These are phyloP conservation scores for Triangularia verruculosa DNA, from an alignment of 2,329 filamentous ascomycete species.

Conservation along the genomic window DNA sequence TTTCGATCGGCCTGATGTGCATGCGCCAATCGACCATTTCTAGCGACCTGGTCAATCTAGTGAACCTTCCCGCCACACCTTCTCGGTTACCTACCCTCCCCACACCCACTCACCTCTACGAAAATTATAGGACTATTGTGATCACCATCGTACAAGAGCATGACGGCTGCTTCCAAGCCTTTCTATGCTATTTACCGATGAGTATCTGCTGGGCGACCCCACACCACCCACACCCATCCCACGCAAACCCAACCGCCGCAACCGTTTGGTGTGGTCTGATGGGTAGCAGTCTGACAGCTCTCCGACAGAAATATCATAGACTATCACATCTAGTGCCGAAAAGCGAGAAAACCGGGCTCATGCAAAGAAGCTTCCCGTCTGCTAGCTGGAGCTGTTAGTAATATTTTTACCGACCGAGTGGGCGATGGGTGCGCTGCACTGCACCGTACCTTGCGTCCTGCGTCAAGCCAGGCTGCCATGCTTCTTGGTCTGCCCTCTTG, in stretches of 20 bases:
- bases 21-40: background rate
- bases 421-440: background rate
- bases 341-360: background rate
- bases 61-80: background rate
- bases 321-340: background rate
- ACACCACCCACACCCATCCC: background rate
- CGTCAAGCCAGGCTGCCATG: background rate
- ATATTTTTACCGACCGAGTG: background rate
- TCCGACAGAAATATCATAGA: slow-evolving; percentile 1
- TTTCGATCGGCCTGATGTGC: background rate
- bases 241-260: background rate
- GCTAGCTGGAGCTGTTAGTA: background rate
- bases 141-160: background rate
- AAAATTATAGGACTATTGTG: background rate
- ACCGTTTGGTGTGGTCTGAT: background rate
- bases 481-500: background rate
- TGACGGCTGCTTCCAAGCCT: background rate
- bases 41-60: background rate
- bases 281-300: background rate
- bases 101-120: background rate
- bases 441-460: background rate
- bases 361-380: background rate
- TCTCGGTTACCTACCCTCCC: background rate
- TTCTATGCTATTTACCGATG: background rate
- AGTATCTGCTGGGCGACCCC: background rate